Conservation (phyloP, 2,329 filamentous ascomycete genomes). For the Aspergillus melleus region DNA sequence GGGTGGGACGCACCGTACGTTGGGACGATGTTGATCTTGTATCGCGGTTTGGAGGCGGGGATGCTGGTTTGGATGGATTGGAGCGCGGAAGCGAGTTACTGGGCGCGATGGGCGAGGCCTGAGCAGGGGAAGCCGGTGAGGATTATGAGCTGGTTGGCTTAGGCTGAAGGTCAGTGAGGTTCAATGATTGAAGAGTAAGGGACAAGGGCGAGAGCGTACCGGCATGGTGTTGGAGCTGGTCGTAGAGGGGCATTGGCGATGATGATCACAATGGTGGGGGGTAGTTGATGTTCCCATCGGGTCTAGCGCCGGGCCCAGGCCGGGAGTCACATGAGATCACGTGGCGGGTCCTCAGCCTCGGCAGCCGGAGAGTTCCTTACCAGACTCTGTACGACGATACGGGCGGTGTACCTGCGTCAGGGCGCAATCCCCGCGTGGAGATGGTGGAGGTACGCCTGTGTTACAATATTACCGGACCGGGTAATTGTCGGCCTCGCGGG, state of each 20-base stretch:
- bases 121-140: slow-evolving; percentile 64
- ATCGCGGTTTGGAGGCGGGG: slow-evolving; percentile 46
- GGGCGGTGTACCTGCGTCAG: slow-evolving; percentile 2
- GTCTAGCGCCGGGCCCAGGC: background rate
- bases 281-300: background rate
- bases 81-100: slow-evolving; percentile 56
- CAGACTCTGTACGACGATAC: background rate
- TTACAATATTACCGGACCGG: slow-evolving; percentile 11
- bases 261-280: slow-evolving; percentile 1
- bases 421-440: slow-evolving; percentile 1
- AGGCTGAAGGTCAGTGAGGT: background rate
- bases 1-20: slow-evolving; percentile 44
- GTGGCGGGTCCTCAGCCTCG: background rate
- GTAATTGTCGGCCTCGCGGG: slow-evolving; percentile 17
- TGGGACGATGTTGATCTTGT: slow-evolving; percentile 41
- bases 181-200: background rate
- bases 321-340: slow-evolving; percentile 2
- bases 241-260: background rate
- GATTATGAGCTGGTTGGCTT: slow-evolving; percentile 54
- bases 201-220: slow-evolving; percentile 15
- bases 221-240: slow-evolving; percentile 21
- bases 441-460: slow-evolving; percentile 11
- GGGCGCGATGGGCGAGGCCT: slow-evolving; percentile 62
- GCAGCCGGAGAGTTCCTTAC: background rate
- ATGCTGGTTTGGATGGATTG: slow-evolving; percentile 45